Percentiles rank a stretch among this genome's conserved stretches.
phyloP scores from a whole-genome alignment of 768 basidiomycete genomes.

The Paxillus rubicundulus region DNA sequence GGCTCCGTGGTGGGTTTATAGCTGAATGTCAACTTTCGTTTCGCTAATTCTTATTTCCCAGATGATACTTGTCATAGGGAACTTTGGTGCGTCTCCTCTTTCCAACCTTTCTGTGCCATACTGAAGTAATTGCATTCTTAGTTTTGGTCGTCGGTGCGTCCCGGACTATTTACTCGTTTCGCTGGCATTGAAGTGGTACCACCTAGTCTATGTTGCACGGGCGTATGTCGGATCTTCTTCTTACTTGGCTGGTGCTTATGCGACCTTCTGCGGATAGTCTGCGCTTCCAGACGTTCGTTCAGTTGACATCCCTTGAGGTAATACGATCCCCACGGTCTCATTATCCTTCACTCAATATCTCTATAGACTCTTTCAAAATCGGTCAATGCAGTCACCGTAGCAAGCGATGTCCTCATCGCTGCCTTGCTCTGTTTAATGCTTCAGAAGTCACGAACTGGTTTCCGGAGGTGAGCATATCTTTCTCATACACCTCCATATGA shows the following conservation, averaged over 20 bases:
- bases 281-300: slow-evolving; percentile 36
- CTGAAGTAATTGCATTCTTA: slow-evolving; percentile 10
- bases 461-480: slow-evolving; percentile 34
- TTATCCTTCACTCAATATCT: neutral
- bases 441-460: slow-evolving; percentile 49
- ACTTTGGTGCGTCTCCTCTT: slow-evolving; percentile 33
- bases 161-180: neutral
- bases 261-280: slow-evolving; percentile 32
- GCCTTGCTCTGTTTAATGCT: slow-evolving; percentile 44
- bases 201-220: slow-evolving; percentile 35
- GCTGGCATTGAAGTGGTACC: neutral
- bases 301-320: slow-evolving; percentile 46
- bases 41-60: neutral
- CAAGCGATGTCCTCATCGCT: slow-evolving; percentile 50
- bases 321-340: neutral
- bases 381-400: slow-evolving; percentile 49
- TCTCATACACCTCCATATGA: neutral
- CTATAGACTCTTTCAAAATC: slow-evolving; percentile 42
- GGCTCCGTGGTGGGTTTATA: slow-evolving; percentile 25
- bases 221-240: slow-evolving; percentile 28
- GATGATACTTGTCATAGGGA: slow-evolving; percentile 34
- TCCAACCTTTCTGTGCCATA: neutral
- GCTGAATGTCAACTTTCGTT: neutral
- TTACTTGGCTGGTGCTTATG: slow-evolving; percentile 3
- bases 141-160: slow-evolving; percentile 35